Evolutionary conservation across 768 basidiomycete species (phyloP).

Genomic region (Kwoniella sp.): DNA sequence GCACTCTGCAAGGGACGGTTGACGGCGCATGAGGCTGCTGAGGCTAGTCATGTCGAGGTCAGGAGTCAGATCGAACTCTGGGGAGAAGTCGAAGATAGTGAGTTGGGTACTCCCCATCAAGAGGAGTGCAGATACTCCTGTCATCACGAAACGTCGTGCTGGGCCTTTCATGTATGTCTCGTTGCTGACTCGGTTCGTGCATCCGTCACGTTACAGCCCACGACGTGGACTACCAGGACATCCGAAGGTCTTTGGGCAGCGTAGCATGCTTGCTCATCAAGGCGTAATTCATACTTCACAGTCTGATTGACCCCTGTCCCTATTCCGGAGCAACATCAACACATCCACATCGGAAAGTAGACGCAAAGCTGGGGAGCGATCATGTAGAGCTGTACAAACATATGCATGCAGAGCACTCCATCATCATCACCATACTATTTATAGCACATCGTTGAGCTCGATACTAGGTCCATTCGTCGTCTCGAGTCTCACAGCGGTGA

Average conservation of each 20-base stretch:
- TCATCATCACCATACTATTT: background rate
- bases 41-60: conserved; percentile 88
- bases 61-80: conserved; percentile 92
- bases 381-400: background rate
- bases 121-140: background rate
- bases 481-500: conserved; percentile 80
- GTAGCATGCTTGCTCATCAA: conserved; percentile 66
- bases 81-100: conserved; percentile 99
- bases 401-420: conserved; percentile 3
- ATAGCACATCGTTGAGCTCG: conserved; percentile 68
- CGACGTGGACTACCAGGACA: conserved; percentile 95
- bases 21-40: conserved; percentile 78
- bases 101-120: conserved; percentile 56
- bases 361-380: too few species aligned
- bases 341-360: too few species aligned
- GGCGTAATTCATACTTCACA: conserved; percentile 10
- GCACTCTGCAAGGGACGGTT: conserved; percentile 77
- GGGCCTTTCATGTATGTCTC: too few species aligned
- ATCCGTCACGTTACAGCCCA: conserved; percentile 82
- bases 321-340: too few species aligned
- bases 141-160: too few species aligned
- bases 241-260: conserved; percentile 81
- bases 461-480: conserved; percentile 88
- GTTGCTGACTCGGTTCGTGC: too few species aligned
- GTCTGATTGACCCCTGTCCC: background rate